These are phyloP conservation scores for Monilinia fructigena DNA, from an alignment of 2,329 filamentous ascomycete species.

Conservation along the genomic window DNA sequence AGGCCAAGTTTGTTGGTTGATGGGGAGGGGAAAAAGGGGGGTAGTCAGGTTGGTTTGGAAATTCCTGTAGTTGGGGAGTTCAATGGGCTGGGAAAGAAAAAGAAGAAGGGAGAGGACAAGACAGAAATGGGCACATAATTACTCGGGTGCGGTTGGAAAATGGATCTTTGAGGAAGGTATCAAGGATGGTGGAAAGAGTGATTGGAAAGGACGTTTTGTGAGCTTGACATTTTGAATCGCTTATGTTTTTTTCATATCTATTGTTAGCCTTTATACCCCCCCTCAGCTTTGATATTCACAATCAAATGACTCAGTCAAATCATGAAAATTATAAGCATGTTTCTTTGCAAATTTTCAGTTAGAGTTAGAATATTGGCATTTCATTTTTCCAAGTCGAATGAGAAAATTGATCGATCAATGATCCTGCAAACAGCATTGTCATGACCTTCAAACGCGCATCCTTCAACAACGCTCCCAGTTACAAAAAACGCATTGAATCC, in stretches of 20 bases:
- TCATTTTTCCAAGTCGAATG: neutral
- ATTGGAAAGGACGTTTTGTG: conserved; percentile 7
- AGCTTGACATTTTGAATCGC: conserved; percentile 1
- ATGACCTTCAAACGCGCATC: no score
- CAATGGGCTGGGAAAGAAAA: neutral
- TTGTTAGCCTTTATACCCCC: neutral
- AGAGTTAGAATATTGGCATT: rapidly evolving
- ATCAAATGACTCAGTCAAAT: neutral
- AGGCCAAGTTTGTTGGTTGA: no score
- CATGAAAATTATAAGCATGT: neutral
- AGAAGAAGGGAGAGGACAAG: neutral
- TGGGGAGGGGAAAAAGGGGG: no score
- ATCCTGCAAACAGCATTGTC: neutral
- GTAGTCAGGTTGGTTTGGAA: conserved; percentile 1
- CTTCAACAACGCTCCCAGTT: no score
- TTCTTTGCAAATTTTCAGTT: neutral
- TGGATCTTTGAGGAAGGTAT: conserved; percentile 9
- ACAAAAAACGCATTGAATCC: neutral
- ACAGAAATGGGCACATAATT: neutral
- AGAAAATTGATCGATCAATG: no score
- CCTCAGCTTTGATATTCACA: neutral
- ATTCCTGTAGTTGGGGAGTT: neutral
- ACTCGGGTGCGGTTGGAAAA: neutral
- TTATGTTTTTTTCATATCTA: neutral
- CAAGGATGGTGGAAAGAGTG: neutral